Conservation (phyloP, 2,329 filamentous ascomycete genomes). For the Paracamarosporium sp. region DNA sequence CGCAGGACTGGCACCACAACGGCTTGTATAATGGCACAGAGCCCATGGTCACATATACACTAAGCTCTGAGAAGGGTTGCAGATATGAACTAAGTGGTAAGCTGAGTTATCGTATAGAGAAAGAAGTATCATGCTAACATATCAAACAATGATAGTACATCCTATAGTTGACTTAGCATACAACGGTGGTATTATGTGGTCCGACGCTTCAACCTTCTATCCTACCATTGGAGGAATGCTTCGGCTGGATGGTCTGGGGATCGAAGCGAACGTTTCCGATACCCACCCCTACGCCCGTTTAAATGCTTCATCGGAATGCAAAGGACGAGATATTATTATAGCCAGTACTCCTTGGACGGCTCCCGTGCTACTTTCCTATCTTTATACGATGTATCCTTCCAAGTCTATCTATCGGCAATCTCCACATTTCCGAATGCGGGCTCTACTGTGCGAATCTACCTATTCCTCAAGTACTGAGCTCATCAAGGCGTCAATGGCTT, state of each 20-base stretch:
- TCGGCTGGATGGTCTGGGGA: background rate
- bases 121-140: background rate
- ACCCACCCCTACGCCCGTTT: conserved; percentile 15
- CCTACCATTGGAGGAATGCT: background rate
- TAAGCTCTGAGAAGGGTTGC: conserved; percentile 18
- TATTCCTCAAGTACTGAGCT: background rate
- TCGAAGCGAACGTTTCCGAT: conserved; percentile 6
- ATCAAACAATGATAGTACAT: conserved; percentile 11
- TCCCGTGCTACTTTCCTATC: background rate
- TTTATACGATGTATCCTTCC: background rate
- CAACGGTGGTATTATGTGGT: conserved; percentile 19
- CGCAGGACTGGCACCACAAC: conserved; percentile 2
- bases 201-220: conserved; percentile 15
- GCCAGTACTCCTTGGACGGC: conserved; percentile 25
- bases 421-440: conserved; percentile 20
- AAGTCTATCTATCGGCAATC: conserved; percentile 17
- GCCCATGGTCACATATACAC: conserved; percentile 20
- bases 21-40: conserved; percentile 15
- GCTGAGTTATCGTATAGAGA: background rate
- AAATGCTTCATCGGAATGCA: conserved; percentile 20
- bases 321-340: conserved; percentile 21
- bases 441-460: conserved; percentile 2
- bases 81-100: conserved; percentile 14
- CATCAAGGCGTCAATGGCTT: background rate
- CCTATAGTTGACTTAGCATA: conserved; percentile 15